phyloP scores from a whole-genome alignment of 306 rosid genomes.

The Hippophae gyantsensis region DNA sequence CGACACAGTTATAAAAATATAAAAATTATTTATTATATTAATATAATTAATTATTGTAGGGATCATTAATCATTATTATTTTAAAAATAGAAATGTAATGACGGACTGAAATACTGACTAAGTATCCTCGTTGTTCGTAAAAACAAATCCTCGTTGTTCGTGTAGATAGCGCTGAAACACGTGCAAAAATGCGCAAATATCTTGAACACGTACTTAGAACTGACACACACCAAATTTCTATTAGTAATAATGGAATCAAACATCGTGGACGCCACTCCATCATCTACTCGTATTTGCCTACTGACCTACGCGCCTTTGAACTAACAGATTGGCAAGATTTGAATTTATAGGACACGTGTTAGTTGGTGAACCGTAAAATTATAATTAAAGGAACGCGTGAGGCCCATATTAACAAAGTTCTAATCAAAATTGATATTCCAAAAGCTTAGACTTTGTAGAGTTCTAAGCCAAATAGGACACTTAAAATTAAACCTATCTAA shows the following conservation, averaged over 20 bases:
- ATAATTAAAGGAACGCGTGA: not conserved
- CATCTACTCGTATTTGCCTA: not conserved
- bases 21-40: no score
- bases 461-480: not conserved
- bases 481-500: not conserved
- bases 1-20: no score
- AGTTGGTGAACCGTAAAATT: not conserved
- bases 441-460: constrained; percentile 1
- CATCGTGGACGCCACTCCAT: not conserved
- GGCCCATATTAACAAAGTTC: not conserved
- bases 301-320: constrained; percentile 4
- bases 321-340: not conserved
- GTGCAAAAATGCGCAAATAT: constrained; percentile 5
- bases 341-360: not conserved
- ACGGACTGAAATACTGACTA: no score
- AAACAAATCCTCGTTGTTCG: not conserved
- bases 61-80: no score
- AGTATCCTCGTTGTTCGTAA: no score
- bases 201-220: constrained; percentile 12
- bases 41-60: no score
- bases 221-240: not conserved
- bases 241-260: not conserved
- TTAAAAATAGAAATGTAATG: no score
- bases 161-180: not conserved
- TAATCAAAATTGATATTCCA: not conserved